A percentile compares a stretch with the other conserved stretches of the same genome.
Evolutionary conservation across 1,284 basidiomycete genomes (phyloP).

Genomic region (Irpex sp.): DNA sequence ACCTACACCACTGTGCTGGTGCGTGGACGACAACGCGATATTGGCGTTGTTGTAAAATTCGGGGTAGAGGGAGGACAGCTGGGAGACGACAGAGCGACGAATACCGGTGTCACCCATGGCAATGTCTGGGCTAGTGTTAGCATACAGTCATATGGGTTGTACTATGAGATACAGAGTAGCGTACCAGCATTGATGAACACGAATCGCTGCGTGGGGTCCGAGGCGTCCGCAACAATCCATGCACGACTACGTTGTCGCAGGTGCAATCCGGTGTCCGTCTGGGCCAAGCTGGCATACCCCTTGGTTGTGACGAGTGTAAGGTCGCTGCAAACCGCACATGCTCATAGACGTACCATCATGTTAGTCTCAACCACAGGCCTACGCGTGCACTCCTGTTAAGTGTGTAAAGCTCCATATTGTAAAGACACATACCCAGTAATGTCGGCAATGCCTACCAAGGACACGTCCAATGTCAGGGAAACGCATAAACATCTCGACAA

Average conservation of each 20-base stretch:
- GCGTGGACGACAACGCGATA: constrained; percentile 76
- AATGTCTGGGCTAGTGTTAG: constrained; percentile 44
- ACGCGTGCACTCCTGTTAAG: neutral
- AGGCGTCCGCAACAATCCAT: constrained; percentile 68
- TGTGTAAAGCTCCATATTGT: neutral
- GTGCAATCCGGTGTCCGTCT: constrained; percentile 76
- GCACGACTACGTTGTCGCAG: constrained; percentile 78
- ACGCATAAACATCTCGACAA: neutral
- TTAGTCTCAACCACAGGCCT: constrained; percentile 78
- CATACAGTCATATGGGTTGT: neutral
- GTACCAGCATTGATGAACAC: constrained; percentile 75
- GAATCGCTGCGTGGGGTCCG: constrained; percentile 53
- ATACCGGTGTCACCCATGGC: constrained; percentile 80
- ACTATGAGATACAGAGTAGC: constrained; percentile 7
- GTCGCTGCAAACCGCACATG: constrained; percentile 8
- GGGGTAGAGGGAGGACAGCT: constrained; percentile 52
- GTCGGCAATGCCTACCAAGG: constrained; percentile 60
- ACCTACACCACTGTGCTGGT: constrained; percentile 76
- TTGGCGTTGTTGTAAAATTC: constrained; percentile 69
- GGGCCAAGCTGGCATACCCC: constrained; percentile 71
- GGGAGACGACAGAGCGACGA: constrained; percentile 63
- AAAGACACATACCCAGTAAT: constrained; percentile 56
- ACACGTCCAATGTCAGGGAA: neutral
- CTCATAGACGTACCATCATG: constrained; percentile 52
- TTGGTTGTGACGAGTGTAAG: constrained; percentile 24